These are phyloP conservation scores for Rubia balearica DNA, from an alignment of 305 asterid genomes.

Conservation along the genomic window DNA sequence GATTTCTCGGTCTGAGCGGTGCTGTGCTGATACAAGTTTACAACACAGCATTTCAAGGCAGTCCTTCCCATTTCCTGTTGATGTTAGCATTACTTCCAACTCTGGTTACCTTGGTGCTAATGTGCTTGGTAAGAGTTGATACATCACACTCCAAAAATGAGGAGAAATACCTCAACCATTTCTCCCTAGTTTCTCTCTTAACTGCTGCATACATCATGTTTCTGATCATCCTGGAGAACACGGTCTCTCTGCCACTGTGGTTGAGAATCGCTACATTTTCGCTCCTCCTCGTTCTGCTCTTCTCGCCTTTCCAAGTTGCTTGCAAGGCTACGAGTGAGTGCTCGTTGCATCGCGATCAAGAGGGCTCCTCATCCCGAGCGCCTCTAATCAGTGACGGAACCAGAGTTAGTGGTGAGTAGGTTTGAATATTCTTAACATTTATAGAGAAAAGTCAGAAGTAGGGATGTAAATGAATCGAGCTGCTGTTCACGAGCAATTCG, in stretches of 20 bases:
- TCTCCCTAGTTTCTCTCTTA: constrained; percentile 49
- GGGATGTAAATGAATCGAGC: too few relatives aligned
- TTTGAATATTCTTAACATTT: too few relatives aligned
- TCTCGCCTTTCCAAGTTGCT: constrained; percentile 44
- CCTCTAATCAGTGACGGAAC: constrained; percentile 26
- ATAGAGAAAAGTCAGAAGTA: background rate
- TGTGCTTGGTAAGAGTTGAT: constrained; percentile 57
- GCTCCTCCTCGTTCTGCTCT: constrained; percentile 50
- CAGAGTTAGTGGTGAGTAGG: background rate
- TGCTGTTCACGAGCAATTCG: too few relatives aligned
- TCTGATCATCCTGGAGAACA: constrained; percentile 43
- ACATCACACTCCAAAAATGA: constrained; percentile 24
- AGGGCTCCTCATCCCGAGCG: constrained; percentile 22
- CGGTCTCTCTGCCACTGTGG: constrained; percentile 38
- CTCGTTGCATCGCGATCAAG: constrained; percentile 4
- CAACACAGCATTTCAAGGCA: constrained; percentile 51
- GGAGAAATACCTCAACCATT: constrained; percentile 41
- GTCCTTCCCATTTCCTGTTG: constrained; percentile 62
- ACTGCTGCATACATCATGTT: constrained; percentile 42
- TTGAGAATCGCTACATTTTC: constrained; percentile 31
- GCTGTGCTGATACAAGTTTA: constrained; percentile 74
- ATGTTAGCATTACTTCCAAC: constrained; percentile 73
- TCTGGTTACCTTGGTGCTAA: constrained; percentile 45
- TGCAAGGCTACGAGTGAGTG: constrained; percentile 35
- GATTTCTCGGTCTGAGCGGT: constrained; percentile 91